Percentiles rank a stretch among this genome's conserved stretches.
These are phyloP conservation scores for Botrytis fragariae DNA, from an alignment of 2,329 filamentous ascomycete genomes.

Conservation along the genomic window DNA sequence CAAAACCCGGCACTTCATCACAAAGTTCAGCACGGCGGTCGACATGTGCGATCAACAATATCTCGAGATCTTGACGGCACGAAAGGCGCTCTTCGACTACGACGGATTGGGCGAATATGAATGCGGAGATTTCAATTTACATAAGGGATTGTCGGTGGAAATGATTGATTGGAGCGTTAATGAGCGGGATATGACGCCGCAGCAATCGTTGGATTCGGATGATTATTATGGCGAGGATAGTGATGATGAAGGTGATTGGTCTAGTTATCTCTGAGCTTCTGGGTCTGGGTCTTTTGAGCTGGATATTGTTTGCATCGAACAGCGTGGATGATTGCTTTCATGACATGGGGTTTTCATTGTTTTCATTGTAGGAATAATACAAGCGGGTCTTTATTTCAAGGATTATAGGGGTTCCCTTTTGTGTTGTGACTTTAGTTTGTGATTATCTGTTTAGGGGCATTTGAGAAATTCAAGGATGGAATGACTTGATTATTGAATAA, in stretches of 20 bases:
- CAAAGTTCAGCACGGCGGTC: not conserved
- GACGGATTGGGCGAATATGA: not conserved
- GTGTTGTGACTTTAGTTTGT: not conserved
- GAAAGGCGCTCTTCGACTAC: not conserved
- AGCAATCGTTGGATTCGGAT: not conserved
- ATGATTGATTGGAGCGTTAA: not conserved
- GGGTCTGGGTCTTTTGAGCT: not conserved
- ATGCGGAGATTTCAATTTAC: not conserved
- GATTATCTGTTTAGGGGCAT: not conserved
- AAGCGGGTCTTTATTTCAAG: not conserved
- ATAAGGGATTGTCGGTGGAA: not conserved
- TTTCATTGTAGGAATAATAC: not conserved
- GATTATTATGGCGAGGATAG: not conserved
- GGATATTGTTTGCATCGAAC: not conserved
- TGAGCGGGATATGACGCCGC: not conserved
- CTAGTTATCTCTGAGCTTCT: not conserved
- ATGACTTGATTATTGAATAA: not conserved
- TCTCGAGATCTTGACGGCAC: not conserved
- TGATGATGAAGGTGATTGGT: not conserved
- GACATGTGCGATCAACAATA: slow-evolving; percentile 12
- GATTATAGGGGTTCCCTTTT: not conserved
- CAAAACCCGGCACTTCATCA: not conserved
- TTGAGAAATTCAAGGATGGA: not conserved
- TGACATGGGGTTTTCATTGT: not conserved
- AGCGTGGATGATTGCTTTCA: not conserved